phyloP scores from a whole-genome alignment of 140 eudicot genomes.

The Flaveria floridana region DNA sequence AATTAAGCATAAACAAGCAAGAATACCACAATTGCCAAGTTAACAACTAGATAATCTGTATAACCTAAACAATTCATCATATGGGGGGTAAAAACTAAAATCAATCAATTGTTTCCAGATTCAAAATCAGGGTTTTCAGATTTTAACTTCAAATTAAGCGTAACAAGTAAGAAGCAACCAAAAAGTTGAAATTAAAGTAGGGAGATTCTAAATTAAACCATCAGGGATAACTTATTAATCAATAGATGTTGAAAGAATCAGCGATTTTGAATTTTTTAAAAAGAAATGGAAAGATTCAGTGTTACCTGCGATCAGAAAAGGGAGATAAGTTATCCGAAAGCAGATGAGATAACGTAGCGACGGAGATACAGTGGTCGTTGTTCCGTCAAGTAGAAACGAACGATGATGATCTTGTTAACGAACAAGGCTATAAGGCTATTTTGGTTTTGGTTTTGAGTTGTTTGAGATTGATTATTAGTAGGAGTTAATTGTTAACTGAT shows the following conservation, averaged over 20 bases:
- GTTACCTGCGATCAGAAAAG: constrained; percentile 16
- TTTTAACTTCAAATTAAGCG: neutral
- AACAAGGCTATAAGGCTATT: too few relatives aligned
- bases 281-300: neutral
- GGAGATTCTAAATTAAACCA: neutral
- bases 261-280: neutral
- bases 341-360: neutral
- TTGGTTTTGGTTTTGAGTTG: too few relatives aligned
- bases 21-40: too few relatives aligned
- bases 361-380: neutral
- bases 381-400: too few relatives aligned
- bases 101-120: too few relatives aligned
- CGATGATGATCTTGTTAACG: neutral
- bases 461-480: too few relatives aligned
- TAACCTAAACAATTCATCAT: too few relatives aligned
- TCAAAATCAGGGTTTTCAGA: too few relatives aligned
- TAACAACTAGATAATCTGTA: too few relatives aligned
- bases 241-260: constrained; percentile 1
- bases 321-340: neutral
- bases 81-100: too few relatives aligned
- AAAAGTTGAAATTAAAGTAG: neutral
- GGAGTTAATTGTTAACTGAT: too few relatives aligned
- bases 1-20: too few relatives aligned
- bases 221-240: neutral
- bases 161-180: constrained; percentile 1